phyloP scores from a whole-genome alignment of 306 rosid genomes.

The Lablab purpureus region DNA sequence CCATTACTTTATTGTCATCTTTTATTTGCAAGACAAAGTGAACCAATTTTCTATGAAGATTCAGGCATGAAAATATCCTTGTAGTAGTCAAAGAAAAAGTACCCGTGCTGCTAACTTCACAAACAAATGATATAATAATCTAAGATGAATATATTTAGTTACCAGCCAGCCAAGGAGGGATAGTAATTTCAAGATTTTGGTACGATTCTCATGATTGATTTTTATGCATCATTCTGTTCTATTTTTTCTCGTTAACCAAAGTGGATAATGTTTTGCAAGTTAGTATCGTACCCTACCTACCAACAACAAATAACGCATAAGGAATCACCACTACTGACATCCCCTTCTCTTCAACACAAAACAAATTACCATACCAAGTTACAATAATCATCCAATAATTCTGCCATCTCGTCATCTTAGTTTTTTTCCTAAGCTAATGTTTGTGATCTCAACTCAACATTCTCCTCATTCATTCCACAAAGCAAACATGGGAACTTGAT shows the following conservation, averaged over 20 bases:
- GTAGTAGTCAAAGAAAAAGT: constrained; percentile 38
- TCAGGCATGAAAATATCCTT: constrained; percentile 44
- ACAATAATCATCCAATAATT: constrained; percentile 42
- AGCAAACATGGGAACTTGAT: constrained; percentile 84
- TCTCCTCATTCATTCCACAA: constrained; percentile 71
- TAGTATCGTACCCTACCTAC: constrained; percentile 41
- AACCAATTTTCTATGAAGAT: constrained; percentile 52
- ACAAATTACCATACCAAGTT: constrained; percentile 42
- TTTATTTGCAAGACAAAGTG: constrained; percentile 45
- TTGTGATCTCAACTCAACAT: not conserved
- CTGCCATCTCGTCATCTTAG: constrained; percentile 38
- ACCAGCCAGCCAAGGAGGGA: not conserved
- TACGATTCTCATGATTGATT: constrained; percentile 42
- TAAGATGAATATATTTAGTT: constrained; percentile 27
- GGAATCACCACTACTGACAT: constrained; percentile 44
- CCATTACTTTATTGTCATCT: constrained; percentile 35
- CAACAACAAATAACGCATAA: not conserved
- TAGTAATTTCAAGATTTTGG: constrained; percentile 33
- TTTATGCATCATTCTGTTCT: constrained; percentile 22
- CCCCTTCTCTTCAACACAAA: constrained; percentile 21
- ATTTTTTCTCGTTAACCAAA: constrained; percentile 33
- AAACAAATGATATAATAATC: constrained; percentile 19
- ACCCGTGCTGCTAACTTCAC: constrained; percentile 7
- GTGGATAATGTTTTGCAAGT: constrained; percentile 32
- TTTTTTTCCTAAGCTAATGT: constrained; percentile 42